Evolutionary conservation across 306 rosid species (phyloP).

Genomic region (Delonix regia): DNA sequence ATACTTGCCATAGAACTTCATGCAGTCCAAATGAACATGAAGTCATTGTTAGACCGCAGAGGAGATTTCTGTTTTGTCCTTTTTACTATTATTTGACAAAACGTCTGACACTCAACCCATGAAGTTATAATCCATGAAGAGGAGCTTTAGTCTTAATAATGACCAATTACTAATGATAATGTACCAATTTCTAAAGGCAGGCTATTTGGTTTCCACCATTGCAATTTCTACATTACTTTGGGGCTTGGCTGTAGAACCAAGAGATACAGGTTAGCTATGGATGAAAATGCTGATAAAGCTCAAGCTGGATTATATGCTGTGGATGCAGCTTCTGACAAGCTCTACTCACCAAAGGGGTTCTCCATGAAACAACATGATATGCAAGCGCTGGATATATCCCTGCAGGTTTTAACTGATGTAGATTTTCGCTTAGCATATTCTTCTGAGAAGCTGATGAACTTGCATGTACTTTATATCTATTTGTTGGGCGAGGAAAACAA

Average conservation of each 20-base stretch:
- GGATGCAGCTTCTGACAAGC: constrained; percentile 43
- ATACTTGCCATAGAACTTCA: not conserved
- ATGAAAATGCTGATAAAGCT: constrained; percentile 47
- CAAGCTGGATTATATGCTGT: constrained; percentile 35
- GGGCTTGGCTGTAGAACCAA: constrained; percentile 40
- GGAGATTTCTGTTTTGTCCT: not conserved
- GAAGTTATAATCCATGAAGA: not conserved
- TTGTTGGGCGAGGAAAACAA: constrained; percentile 75
- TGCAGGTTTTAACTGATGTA: constrained; percentile 64
- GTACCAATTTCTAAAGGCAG: not conserved
- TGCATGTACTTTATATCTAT: constrained; percentile 67
- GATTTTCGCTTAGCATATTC: constrained; percentile 84
- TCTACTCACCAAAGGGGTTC: constrained; percentile 40
- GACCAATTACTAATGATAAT: not conserved
- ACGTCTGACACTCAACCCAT: not conserved
- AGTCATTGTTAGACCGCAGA: no score
- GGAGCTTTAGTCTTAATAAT: constrained; percentile 6
- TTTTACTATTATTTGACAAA: not conserved
- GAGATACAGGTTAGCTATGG: constrained; percentile 50
- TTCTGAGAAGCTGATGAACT: constrained; percentile 80
- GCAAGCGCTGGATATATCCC: constrained; percentile 56
- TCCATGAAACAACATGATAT: constrained; percentile 48
- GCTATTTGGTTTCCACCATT: constrained; percentile 14
- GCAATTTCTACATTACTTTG: constrained; percentile 22
- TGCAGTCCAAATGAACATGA: not conserved